phyloP scores from a whole-genome alignment of 2,329 filamentous ascomycete genomes.

The Monosporascus cannonballus region DNA sequence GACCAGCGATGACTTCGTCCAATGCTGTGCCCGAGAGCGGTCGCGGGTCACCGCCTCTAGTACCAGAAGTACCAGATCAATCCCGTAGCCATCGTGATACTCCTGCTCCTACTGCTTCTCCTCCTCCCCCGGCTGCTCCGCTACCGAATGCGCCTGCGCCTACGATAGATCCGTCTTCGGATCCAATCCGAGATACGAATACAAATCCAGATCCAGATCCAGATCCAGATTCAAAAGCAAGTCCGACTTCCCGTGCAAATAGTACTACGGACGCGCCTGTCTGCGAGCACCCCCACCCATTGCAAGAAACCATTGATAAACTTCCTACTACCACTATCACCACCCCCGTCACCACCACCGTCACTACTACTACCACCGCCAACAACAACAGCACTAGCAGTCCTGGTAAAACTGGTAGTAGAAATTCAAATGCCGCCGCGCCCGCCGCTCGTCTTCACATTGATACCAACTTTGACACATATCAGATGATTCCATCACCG shows the following conservation, averaged over 20 bases:
- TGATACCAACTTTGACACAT: slow-evolving; percentile 8
- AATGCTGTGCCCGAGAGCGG: slow-evolving; percentile 21
- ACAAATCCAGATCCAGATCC: not conserved
- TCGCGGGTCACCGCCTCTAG: not conserved
- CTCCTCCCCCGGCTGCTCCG: not conserved
- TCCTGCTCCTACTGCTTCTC: not conserved
- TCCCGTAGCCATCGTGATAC: not conserved
- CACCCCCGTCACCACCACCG: not conserved
- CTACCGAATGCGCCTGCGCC: not conserved
- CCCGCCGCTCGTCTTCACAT: not conserved
- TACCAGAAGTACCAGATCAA: not conserved
- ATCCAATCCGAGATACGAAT: not conserved
- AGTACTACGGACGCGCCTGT: not conserved
- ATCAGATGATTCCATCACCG: slow-evolving; percentile 23
- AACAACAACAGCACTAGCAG: slow-evolving; percentile 3
- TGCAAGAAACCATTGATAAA: not conserved
- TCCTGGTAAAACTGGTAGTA: slow-evolving; percentile 2
- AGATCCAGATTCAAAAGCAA: not conserved
- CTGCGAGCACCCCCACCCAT: no score
- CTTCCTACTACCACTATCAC: slow-evolving; percentile 2
- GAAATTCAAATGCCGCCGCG: not conserved
- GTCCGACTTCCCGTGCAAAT: not conserved
- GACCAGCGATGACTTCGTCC: slow-evolving; percentile 58
- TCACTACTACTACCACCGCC: not conserved
- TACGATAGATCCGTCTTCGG: not conserved